phyloP scores from a whole-genome alignment of 73 alveolate genomes.

The Breviolum minutum region DNA sequence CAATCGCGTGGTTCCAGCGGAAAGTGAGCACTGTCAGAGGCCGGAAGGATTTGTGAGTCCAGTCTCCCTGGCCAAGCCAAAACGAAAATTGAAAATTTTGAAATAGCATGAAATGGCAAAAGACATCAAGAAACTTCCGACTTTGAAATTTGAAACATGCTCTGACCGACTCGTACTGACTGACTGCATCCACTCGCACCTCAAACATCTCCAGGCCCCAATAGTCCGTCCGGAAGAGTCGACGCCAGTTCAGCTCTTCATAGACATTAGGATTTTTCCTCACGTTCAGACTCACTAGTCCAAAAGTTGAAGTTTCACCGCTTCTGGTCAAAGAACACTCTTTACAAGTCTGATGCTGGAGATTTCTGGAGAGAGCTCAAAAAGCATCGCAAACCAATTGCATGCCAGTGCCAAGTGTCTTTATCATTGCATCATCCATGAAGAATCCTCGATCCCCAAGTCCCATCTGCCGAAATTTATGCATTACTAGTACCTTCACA shows the following conservation, averaged over 20 bases:
- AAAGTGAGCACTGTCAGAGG: constrained; percentile 86
- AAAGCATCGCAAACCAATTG: neutral
- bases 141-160: too few species aligned
- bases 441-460: constrained; percentile 43
- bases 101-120: neutral
- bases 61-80: constrained; percentile 38
- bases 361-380: neutral
- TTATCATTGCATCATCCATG: constrained; percentile 95
- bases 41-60: constrained; percentile 95
- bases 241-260: constrained; percentile 66
- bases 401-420: neutral
- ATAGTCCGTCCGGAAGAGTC: constrained; percentile 92
- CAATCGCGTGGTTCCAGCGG: constrained; percentile 67
- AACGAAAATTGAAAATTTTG: neutral
- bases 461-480: too few species aligned
- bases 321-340: too few species aligned
- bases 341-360: too few species aligned
- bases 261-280: constrained; percentile 94
- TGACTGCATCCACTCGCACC: neutral
- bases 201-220: constrained; percentile 94
- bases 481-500: neutral
- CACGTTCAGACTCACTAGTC: neutral
- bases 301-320: neutral
- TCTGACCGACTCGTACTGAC: too few species aligned
- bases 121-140: neutral